Evolutionary conservation across 208 protist genomes (phyloP).

Genomic region (Trypanosoma grayi): DNA sequence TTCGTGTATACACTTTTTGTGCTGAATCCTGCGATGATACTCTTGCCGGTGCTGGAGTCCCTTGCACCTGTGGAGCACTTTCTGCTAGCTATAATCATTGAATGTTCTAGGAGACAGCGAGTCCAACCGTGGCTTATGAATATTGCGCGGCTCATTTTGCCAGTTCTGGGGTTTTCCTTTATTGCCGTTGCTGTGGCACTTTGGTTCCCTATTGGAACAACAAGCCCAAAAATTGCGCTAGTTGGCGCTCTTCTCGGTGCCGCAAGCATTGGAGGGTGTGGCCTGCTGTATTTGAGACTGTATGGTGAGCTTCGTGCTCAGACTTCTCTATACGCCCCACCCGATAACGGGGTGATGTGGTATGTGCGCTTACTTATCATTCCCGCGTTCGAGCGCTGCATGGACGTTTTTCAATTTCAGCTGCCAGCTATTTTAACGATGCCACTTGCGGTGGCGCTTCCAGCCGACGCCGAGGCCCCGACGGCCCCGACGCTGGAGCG

Average conservation of each 20-base stretch:
- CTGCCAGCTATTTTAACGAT: conserved; percentile 49
- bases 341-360: conserved; percentile 69
- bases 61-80: conserved; percentile 58
- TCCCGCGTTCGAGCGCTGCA: conserved; percentile 42
- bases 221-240: conserved; percentile 15
- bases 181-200: conserved; percentile 51
- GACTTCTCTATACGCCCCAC: conserved; percentile 63
- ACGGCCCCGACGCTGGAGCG: background rate
- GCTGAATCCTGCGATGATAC: conserved; percentile 55
- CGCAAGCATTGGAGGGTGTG: conserved; percentile 7
- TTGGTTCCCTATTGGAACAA: conserved; percentile 48
- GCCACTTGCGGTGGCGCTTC: conserved; percentile 27
- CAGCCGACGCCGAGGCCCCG: background rate
- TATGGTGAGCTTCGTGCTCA: conserved; percentile 10
- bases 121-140: conserved; percentile 1
- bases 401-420: conserved; percentile 54
- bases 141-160: conserved; percentile 28
- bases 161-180: conserved; percentile 43
- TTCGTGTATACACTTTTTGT: conserved; percentile 67
- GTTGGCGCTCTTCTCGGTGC: conserved; percentile 7
- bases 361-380: conserved; percentile 75
- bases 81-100: conserved; percentile 40
- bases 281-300: conserved; percentile 6
- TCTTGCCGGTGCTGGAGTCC: conserved; percentile 47
- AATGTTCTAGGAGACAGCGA: conserved; percentile 25